phyloP scores from a whole-genome alignment of 495 filamentous ascomycete genomes.

The Penicillium atrosanguineum region DNA sequence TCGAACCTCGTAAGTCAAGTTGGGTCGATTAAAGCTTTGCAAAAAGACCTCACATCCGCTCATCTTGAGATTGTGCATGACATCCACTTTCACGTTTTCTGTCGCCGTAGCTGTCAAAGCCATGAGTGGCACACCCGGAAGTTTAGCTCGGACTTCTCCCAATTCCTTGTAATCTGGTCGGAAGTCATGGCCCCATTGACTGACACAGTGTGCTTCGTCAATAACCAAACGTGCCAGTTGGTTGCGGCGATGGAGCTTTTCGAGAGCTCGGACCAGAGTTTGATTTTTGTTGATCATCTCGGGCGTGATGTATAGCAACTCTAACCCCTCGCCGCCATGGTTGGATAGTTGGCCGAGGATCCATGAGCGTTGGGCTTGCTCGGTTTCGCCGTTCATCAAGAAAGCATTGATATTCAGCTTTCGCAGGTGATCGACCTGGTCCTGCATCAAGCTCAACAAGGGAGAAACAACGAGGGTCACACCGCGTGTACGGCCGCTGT shows the following conservation, averaged over 20 bases:
- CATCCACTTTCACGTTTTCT: slow-evolving; percentile 83
- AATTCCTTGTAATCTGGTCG: slow-evolving; percentile 92
- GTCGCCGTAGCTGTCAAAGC: slow-evolving; percentile 95
- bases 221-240: slow-evolving; percentile 90
- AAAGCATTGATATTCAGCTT: slow-evolving; percentile 74
- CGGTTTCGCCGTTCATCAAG: slow-evolving; percentile 73
- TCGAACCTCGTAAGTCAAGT: slow-evolving; percentile 81
- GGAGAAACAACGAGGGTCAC: slow-evolving; percentile 95
- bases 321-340: slow-evolving; percentile 63
- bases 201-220: slow-evolving; percentile 97
- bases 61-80: slow-evolving; percentile 85
- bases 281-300: slow-evolving; percentile 89
- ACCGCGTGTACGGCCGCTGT: slow-evolving; percentile 73
- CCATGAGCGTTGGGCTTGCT: slow-evolving; percentile 49
- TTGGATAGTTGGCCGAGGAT: slow-evolving; percentile 61
- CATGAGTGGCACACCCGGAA: slow-evolving; percentile 82
- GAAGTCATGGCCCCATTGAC: slow-evolving; percentile 99
- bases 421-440: slow-evolving; percentile 81
- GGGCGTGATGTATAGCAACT: slow-evolving; percentile 91
- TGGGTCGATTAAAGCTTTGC: slow-evolving; percentile 93
- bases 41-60: slow-evolving; percentile 69
- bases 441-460: slow-evolving; percentile 91
- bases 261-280: slow-evolving; percentile 57
- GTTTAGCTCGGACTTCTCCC: slow-evolving; percentile 63
- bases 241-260: slow-evolving; percentile 57